Base-by-base conservation (phyloP, 495 filamentous ascomycete genomes). In the Penicillium herquei region DNA sequence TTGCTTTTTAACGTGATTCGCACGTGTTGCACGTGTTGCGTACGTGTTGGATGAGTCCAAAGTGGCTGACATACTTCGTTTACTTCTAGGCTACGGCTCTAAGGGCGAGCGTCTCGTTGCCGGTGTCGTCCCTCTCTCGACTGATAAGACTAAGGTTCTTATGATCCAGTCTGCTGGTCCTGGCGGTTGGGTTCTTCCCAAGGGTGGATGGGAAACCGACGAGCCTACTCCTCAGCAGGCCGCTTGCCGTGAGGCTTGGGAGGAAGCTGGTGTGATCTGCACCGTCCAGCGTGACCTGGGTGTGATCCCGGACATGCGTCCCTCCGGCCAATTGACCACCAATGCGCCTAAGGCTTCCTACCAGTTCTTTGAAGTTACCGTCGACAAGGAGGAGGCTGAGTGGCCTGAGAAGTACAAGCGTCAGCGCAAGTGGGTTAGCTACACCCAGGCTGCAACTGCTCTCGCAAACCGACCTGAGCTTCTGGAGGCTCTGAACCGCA, bases 361-460 rank as follows among this genome's bases (percentile, higher is more conserved):
- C 69, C 88, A 88, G 49, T 96, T 96, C 72, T 96, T 90, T 69
- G 89, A 97, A 69, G 91, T 85, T 58, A 84, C 78, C 13, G 92
- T 97, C 57, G 81, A 89, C 59, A 83, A 84, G 55, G 87, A 95
- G 74, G 90, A 96, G 69, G 72, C 70, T 8, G 81, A 91, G 50
- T 98, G 94, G 94, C 94, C 94, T 5, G 94, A 98, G 78, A 89
- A 83, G 83, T 82, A 96, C 71, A 96, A 96, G 77, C 82, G 94
- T 56, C 84, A 82, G 69, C 85, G 95, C 51, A 83, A 88, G 67
- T 98, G 94, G 94, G 87, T 96, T 67, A 82, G 84, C 11, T 97
- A 89, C 69, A 70, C 81, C 49, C 83, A 93, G 70, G 94, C 95
- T n/a, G 82, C 80, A 51, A 79, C 84, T 56, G 87, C 86, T 39